Conservation (phyloP, 306 rosid genomes). For the Vicia sativa region DNA sequence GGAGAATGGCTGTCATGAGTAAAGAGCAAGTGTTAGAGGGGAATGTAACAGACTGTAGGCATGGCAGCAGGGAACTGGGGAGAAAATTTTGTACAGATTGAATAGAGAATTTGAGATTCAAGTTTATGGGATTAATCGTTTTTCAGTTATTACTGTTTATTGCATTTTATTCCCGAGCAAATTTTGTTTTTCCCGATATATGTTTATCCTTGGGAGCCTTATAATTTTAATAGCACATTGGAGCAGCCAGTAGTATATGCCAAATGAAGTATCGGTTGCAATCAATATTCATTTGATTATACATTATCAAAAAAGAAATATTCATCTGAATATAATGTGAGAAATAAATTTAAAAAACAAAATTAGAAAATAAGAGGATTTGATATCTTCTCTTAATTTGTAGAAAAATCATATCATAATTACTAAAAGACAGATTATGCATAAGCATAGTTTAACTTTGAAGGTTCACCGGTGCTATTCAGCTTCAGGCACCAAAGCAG, state of each 20-base stretch:
- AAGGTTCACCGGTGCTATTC: slow-evolving; percentile 66
- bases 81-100: not conserved
- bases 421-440: slow-evolving; percentile 34
- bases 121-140: no score
- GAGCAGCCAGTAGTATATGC: not conserved
- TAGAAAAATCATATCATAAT: slow-evolving; percentile 23
- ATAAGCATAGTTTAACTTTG: slow-evolving; percentile 42
- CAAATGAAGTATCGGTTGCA: no score
- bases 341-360: not conserved
- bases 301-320: not conserved
- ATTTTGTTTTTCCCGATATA: not conserved
- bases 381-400: not conserved
- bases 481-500: slow-evolving; percentile 62
- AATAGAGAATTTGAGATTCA: no score
- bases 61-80: not conserved
- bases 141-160: no score
- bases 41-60: not conserved
- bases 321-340: not conserved
- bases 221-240: not conserved
- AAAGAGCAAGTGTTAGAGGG: not conserved
- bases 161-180: not conserved
- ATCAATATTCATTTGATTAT: not conserved
- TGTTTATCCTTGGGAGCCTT: not conserved
- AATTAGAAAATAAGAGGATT: not conserved
- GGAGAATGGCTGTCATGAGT: not conserved